Conservation (phyloP, 768 basidiomycete species). For the Postia placenta region DNA sequence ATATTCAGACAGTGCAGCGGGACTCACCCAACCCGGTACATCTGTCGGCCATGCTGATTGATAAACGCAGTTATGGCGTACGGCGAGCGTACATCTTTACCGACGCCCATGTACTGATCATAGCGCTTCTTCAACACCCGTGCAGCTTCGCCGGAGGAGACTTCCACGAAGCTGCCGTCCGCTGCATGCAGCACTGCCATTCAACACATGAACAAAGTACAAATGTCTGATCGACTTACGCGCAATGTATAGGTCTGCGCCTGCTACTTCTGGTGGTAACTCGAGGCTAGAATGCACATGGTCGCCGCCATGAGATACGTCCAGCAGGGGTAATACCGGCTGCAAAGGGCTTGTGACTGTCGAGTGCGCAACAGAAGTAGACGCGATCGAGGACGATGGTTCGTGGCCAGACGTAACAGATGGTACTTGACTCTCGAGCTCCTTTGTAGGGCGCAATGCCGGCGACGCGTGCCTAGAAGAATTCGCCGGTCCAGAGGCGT, state of each 20-base stretch:
- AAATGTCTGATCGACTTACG: slow-evolving; percentile 18
- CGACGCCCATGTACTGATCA: slow-evolving; percentile 64
- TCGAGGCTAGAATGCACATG: slow-evolving; percentile 1
- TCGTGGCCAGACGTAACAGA: too few relatives aligned
- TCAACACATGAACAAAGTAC: not conserved
- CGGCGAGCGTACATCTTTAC: slow-evolving; percentile 63
- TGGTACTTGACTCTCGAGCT: too few relatives aligned
- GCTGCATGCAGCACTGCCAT: slow-evolving; percentile 30
- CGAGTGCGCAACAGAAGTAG: not conserved
- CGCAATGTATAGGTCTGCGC: slow-evolving; percentile 27
- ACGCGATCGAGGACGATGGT: not conserved
- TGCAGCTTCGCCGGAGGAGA: slow-evolving; percentile 69
- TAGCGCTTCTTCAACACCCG: slow-evolving; percentile 72
- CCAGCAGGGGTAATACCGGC: not conserved
- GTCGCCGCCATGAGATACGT: not conserved
- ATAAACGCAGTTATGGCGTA: slow-evolving; percentile 79
- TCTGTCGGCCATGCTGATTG: slow-evolving; percentile 73
- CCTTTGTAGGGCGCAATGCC: not conserved
- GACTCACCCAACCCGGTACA: slow-evolving; percentile 74
- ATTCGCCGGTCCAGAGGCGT: too few relatives aligned
- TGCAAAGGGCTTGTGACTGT: not conserved
- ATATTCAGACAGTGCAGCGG: slow-evolving; percentile 16
- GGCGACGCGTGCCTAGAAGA: not conserved
- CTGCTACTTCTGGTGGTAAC: slow-evolving; percentile 25
- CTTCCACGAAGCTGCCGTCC: slow-evolving; percentile 76